phyloP scores from a whole-genome alignment of 257 asterid species.

The Salvia miltiorrhiza region DNA sequence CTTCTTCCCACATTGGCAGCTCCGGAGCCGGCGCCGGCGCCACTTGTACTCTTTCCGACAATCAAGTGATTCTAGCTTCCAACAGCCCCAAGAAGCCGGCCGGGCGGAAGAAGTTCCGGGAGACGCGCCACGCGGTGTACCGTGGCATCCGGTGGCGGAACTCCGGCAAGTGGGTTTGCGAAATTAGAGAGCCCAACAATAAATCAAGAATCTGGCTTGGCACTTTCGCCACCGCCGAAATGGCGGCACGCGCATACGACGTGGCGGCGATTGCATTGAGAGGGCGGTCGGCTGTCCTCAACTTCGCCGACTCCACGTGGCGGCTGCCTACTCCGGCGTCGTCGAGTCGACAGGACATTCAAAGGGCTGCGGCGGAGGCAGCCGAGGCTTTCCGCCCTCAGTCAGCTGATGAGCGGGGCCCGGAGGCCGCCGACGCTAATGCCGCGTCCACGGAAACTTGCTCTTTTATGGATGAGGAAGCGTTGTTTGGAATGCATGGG shows the following conservation, averaged over 20 bases:
- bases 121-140: slow-evolving; percentile 71
- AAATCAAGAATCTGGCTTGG: slow-evolving; percentile 75
- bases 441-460: neutral
- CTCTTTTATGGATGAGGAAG: slow-evolving; percentile 45
- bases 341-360: slow-evolving; percentile 45
- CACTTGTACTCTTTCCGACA: no score
- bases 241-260: slow-evolving; percentile 82
- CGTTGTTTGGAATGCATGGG: slow-evolving; percentile 38
- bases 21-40: no score
- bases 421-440: neutral
- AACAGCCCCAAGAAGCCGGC: slow-evolving; percentile 57
- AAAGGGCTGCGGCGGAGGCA: slow-evolving; percentile 53
- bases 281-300: slow-evolving; percentile 56
- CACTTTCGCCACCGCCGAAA: slow-evolving; percentile 55
- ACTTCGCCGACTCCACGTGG: slow-evolving; percentile 73
- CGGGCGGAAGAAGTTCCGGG: slow-evolving; percentile 59
- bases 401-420: no score
- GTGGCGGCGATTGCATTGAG: slow-evolving; percentile 67
- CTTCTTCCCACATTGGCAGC: slow-evolving; percentile 13
- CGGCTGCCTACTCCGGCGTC: slow-evolving; percentile 50
- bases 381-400: slow-evolving; percentile 44
- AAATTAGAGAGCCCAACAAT: slow-evolving; percentile 67
- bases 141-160: slow-evolving; percentile 53
- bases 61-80: slow-evolving; percentile 44
- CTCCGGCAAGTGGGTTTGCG: slow-evolving; percentile 72